Conservation (phyloP, 768 basidiomycete species). For the Termitomyces sp. region DNA sequence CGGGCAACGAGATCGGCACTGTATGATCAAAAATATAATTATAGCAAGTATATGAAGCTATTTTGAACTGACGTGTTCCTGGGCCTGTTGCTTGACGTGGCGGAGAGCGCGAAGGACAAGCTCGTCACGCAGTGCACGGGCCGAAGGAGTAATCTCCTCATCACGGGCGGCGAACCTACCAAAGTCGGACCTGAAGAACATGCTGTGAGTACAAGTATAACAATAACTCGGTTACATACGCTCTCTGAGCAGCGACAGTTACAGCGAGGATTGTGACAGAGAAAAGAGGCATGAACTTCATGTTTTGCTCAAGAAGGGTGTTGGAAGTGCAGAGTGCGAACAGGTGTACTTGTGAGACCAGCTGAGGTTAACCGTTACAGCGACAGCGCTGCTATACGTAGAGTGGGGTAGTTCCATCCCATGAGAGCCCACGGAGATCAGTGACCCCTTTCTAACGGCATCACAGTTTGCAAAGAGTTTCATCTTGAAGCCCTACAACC, state of each 20-base stretch:
- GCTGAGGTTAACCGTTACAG: neutral
- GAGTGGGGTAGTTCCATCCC: neutral
- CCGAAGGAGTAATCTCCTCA: neutral
- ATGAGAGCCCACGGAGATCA: neutral
- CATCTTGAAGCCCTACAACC: neutral
- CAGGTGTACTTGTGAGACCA: neutral
- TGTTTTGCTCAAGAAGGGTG: neutral
- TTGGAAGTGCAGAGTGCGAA: neutral
- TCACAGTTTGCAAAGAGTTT: neutral
- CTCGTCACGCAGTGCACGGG: neutral
- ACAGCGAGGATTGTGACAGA: neutral
- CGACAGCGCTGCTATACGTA: neutral
- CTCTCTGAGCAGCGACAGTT: neutral
- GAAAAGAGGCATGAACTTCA: neutral
- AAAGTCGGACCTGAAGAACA: neutral
- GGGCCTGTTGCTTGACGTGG: neutral
- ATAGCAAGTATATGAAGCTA: neutral
- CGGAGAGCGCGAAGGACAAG: neutral
- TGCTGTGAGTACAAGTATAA: neutral
- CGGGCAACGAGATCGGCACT: neutral
- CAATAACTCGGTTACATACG: neutral
- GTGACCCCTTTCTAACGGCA: neutral
- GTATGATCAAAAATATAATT: neutral
- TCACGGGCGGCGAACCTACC: neutral
- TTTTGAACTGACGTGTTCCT: neutral